These are phyloP conservation scores for Fraxinus excelsior DNA, from an alignment of 257 asterid species.

Conservation along the genomic window DNA sequence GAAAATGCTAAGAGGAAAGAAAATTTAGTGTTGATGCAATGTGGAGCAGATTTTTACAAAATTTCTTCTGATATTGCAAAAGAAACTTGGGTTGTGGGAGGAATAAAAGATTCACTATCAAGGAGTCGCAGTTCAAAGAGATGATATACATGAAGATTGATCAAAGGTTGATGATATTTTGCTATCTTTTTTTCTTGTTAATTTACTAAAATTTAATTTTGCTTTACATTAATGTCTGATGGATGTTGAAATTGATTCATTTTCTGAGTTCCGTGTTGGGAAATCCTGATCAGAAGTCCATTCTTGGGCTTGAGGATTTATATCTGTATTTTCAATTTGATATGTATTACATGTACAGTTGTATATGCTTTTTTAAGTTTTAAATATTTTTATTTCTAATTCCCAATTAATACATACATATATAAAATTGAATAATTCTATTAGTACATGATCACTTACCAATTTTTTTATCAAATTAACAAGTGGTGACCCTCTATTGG, in stretches of 20 bases:
- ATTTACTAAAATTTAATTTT: background rate
- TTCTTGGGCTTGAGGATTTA: conserved; percentile 9
- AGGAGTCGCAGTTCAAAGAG: conserved; percentile 79
- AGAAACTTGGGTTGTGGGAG: conserved; percentile 76
- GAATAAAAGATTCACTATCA: conserved; percentile 56
- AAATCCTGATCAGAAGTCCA: conserved; percentile 5
- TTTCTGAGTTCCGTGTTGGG: conserved; percentile 9
- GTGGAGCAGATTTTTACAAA: conserved; percentile 50
- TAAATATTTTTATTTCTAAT: background rate
- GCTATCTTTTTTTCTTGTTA: background rate
- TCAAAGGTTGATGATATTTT: background rate
- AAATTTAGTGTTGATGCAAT: conserved; percentile 49
- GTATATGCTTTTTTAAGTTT: background rate
- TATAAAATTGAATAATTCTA: no score
- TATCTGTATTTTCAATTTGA: conserved; percentile 22
- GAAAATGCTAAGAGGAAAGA: conserved; percentile 28
- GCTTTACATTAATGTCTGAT: background rate
- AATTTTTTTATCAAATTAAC: no score
- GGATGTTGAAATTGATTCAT: conserved; percentile 9
- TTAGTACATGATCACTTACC: no score
- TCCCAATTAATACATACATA: background rate
- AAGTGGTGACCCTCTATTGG: no score
- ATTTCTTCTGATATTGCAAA: conserved; percentile 60
- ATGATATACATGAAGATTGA: conserved; percentile 34
- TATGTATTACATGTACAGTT: conserved; percentile 22